These are phyloP conservation scores for Mucor mucedo DNA, from an alignment of 371 early-diverging fungal genomes.

Conservation along the genomic window DNA sequence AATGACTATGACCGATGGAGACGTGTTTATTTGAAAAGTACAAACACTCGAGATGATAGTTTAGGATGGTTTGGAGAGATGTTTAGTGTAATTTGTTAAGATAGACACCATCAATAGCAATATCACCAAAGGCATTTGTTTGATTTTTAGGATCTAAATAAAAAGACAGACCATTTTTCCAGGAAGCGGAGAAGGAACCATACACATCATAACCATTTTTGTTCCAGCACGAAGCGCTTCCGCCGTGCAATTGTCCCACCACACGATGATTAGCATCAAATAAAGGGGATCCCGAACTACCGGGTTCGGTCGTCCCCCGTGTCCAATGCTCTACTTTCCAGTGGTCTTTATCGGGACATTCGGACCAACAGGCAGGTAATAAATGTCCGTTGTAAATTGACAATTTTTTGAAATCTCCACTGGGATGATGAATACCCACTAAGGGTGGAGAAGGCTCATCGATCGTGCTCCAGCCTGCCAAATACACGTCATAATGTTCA, in stretches of 20 bases:
- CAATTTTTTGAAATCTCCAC: conserved; percentile 55
- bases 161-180: conserved; percentile 14
- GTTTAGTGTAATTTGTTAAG: not conserved
- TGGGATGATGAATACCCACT: conserved; percentile 58
- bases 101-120: conserved; percentile 13
- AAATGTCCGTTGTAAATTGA: conserved; percentile 42
- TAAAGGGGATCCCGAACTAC: conserved; percentile 56
- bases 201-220: conserved; percentile 55
- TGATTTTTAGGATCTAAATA: conserved; percentile 14
- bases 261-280: conserved; percentile 52
- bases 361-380: conserved; percentile 44
- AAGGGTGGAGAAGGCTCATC: conserved; percentile 30
- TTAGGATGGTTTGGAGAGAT: not conserved
- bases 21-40: conserved; percentile 15
- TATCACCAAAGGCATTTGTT: not conserved
- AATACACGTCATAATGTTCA: conserved; percentile 46
- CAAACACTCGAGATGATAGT: not conserved
- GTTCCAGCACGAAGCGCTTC: conserved; percentile 47
- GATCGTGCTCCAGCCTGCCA: conserved; percentile 53
- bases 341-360: conserved; percentile 37
- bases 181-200: conserved; percentile 45
- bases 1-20: conserved; percentile 17
- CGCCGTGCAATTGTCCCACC: conserved; percentile 61
- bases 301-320: conserved; percentile 55
- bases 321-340: conserved; percentile 39